Evolutionary conservation across 768 basidiomycete species (phyloP).

Genomic region (Trametes sanguinea): DNA sequence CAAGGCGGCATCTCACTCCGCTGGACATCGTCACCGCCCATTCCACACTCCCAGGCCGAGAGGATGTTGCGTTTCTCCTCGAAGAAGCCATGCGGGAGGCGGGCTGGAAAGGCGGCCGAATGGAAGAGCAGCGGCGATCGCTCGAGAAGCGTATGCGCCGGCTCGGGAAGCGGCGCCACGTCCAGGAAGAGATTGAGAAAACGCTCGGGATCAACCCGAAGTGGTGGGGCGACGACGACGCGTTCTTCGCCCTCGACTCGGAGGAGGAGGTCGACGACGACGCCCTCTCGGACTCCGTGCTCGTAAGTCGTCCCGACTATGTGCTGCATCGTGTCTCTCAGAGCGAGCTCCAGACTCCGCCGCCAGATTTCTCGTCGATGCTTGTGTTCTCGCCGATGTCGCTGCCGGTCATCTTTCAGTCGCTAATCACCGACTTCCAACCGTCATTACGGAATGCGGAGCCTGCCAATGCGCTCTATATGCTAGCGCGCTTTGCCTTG

Average conservation of each 20-base stretch:
- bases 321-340: slow-evolving; percentile 25
- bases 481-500: slow-evolving; percentile 95
- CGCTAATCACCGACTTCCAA: slow-evolving; percentile 75
- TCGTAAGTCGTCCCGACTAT: slow-evolving; percentile 20
- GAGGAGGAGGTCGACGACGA: slow-evolving; percentile 54
- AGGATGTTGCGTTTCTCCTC: slow-evolving; percentile 83
- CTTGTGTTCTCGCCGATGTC: slow-evolving; percentile 88
- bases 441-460: slow-evolving; percentile 74
- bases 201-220: slow-evolving; percentile 55
- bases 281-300: slow-evolving; percentile 34
- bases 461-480: slow-evolving; percentile 89
- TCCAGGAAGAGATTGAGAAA: slow-evolving; percentile 61
- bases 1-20: slow-evolving; percentile 78
- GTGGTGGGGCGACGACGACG: slow-evolving; percentile 66
- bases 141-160: slow-evolving; percentile 60
- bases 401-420: slow-evolving; percentile 76
- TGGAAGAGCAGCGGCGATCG: slow-evolving; percentile 65
- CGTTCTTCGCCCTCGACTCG: slow-evolving; percentile 34
- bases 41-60: slow-evolving; percentile 75
- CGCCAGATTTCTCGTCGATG: slow-evolving; percentile 80
- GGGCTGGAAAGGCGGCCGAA: slow-evolving; percentile 79
- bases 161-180: slow-evolving; percentile 50
- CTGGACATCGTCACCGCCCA: slow-evolving; percentile 89
- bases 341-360: slow-evolving; percentile 58
- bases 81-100: slow-evolving; percentile 86